Conservation (phyloP, 2,329 filamentous ascomycete genomes). For the Drechslerella coelobrocha region DNA sequence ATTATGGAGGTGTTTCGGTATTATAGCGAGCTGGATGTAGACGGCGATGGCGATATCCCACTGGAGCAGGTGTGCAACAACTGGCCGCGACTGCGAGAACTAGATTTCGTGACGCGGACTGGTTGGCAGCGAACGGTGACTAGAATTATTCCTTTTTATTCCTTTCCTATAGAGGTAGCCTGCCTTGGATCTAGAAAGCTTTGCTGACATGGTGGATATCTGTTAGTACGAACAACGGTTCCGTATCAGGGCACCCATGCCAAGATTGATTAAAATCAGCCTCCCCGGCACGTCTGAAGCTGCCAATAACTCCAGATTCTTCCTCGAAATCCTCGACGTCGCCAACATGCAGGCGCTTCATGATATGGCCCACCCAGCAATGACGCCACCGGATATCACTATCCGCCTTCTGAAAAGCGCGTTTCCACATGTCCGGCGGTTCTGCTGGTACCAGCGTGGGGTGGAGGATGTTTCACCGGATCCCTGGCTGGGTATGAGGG, state of each 20-base stretch:
- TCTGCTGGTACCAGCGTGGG: not conserved
- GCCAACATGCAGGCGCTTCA: not conserved
- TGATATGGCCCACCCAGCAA: not conserved
- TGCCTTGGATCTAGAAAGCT: not conserved
- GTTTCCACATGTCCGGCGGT: not conserved
- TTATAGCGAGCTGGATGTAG: slow-evolving; percentile 9
- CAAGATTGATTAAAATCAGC: not conserved
- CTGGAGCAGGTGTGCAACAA: slow-evolving; percentile 7
- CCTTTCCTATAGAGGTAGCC: not conserved
- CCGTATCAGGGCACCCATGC: not conserved
- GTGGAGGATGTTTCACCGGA: not conserved
- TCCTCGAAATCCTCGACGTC: not conserved
- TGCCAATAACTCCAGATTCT: not conserved
- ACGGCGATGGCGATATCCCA: slow-evolving; percentile 13
- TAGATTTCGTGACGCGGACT: slow-evolving; percentile 22
- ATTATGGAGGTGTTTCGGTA: slow-evolving; percentile 20
- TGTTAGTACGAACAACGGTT: not conserved
- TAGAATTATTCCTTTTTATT: not conserved
- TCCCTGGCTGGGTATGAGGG: not conserved
- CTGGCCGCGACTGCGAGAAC: slow-evolving; percentile 16
- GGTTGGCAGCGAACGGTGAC: slow-evolving; percentile 19
- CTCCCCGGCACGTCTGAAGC: not conserved
- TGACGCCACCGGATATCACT: not conserved
- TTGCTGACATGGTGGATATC: not conserved
- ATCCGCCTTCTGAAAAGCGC: not conserved